Evolutionary conservation across 2,329 filamentous ascomycete genomes (phyloP).

Genomic region (Helicocarpus griseus): DNA sequence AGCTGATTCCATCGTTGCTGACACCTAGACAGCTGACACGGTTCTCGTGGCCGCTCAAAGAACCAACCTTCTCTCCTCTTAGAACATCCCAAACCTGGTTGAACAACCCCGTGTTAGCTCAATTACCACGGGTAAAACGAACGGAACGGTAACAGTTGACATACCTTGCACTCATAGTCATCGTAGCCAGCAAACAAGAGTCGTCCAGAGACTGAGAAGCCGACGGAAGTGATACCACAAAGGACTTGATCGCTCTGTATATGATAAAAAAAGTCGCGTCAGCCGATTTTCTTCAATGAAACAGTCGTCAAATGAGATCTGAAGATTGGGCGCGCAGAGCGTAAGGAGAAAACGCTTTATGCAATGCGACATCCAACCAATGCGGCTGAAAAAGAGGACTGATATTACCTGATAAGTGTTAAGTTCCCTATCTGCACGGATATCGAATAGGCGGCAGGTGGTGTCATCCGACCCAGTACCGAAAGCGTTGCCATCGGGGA

Average conservation of each 20-base stretch:
- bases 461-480: constrained; percentile 97
- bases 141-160: constrained; percentile 20
- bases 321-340: neutral
- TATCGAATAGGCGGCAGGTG: constrained; percentile 94
- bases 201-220: constrained; percentile 91
- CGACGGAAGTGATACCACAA: constrained; percentile 95
- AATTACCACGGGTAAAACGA: neutral
- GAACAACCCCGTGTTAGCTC: constrained; percentile 21
- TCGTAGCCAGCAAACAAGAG: constrained; percentile 96
- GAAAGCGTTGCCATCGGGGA: constrained; percentile 97
- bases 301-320: neutral
- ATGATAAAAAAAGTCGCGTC: constrained; percentile 8
- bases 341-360: neutral
- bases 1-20: constrained; percentile 96
- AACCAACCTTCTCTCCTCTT: constrained; percentile 92
- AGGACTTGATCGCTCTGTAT: constrained; percentile 86
- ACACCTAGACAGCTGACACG: constrained; percentile 97
- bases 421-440: constrained; percentile 78
- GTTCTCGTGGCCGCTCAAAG: constrained; percentile 94
- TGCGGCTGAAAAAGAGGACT: neutral
- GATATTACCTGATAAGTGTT: constrained; percentile 54
- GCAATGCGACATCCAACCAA: neutral
- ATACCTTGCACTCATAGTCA: constrained; percentile 98
- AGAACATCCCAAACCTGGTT: constrained; percentile 92
- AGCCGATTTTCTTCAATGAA: neutral